phyloP scores from a whole-genome alignment of 2,329 filamentous ascomycete species.

The Colletotrichum sp. region DNA sequence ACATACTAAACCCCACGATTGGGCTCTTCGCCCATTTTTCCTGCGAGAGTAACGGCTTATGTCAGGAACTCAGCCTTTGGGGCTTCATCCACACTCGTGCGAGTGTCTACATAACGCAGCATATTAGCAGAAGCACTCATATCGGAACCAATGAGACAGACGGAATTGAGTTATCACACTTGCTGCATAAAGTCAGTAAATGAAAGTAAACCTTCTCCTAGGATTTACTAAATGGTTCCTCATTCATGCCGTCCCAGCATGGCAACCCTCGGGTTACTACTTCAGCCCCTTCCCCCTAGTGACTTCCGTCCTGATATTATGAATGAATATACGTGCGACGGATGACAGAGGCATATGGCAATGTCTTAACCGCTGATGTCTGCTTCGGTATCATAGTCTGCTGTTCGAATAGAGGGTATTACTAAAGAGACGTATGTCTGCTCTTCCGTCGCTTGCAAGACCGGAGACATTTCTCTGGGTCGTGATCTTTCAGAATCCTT shows the following conservation, averaged over 20 bases:
- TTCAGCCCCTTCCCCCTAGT: no score
- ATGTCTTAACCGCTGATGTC: background rate
- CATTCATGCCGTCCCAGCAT: background rate
- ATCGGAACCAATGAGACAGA: background rate
- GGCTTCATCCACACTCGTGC: background rate
- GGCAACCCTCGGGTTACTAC: background rate
- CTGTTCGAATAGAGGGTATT: background rate
- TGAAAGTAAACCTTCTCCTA: background rate
- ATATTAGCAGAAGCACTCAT: background rate
- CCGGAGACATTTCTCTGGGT: background rate
- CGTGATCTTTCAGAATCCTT: background rate
- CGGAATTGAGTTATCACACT: no score
- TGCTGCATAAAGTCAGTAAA: no score
- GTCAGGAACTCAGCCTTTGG: no score
- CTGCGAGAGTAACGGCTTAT: no score
- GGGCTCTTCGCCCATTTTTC: no score
- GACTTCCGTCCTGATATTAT: background rate
- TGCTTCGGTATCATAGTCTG: background rate
- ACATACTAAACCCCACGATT: no score
- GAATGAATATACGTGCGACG: background rate
- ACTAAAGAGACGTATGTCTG: background rate
- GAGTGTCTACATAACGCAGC: background rate
- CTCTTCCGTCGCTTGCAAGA: background rate
- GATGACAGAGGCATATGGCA: background rate
- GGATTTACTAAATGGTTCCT: fast-evolving